Percentiles rank a stretch among this genome's conserved stretches.
These are phyloP conservation scores for Claviceps spartinae DNA, from an alignment of 2,329 filamentous ascomycete genomes.

Conservation along the genomic window DNA sequence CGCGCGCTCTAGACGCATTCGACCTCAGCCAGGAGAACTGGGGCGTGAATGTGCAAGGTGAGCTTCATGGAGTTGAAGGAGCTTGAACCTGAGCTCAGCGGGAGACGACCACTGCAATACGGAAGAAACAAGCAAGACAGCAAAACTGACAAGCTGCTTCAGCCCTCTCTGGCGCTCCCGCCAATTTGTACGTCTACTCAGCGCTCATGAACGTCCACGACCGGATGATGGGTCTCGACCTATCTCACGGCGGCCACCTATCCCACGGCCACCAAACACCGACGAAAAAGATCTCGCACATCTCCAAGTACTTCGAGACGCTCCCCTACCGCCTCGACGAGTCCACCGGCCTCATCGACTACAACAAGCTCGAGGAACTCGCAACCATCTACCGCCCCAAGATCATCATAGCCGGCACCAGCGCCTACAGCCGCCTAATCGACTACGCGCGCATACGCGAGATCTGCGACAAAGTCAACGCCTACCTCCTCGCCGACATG, in stretches of 20 bases:
- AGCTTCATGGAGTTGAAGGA: constrained; percentile 16
- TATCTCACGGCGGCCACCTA: constrained; percentile 91
- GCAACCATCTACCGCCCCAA: constrained; percentile 87
- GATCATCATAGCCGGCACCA: constrained; percentile 87
- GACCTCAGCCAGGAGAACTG: constrained; percentile 72
- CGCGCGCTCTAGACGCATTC: constrained; percentile 79
- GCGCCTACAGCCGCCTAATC: constrained; percentile 89
- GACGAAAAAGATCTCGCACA: constrained; percentile 87
- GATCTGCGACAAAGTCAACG: constrained; percentile 80
- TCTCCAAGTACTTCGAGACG: constrained; percentile 98
- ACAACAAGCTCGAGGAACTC: constrained; percentile 76
- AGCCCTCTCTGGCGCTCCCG: constrained; percentile 63
- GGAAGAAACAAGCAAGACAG: not conserved
- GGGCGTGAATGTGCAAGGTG: constrained; percentile 92
- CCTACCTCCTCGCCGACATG: constrained; percentile 91
- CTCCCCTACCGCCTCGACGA: constrained; percentile 88
- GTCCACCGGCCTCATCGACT: constrained; percentile 86
- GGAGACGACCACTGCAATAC: not conserved
- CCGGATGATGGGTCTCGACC: constrained; percentile 89
- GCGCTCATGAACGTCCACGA: constrained; percentile 88
- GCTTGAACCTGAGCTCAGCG: too few species aligned
- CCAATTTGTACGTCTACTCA: constrained; percentile 89
- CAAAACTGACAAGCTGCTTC: not conserved
- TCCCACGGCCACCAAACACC: constrained; percentile 97
- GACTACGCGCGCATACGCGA: constrained; percentile 88